A percentile compares a stretch with the other conserved stretches of the same genome.
Evolutionary conservation across 805 yeast species (phyloP).

Genomic region (Candida maris): DNA sequence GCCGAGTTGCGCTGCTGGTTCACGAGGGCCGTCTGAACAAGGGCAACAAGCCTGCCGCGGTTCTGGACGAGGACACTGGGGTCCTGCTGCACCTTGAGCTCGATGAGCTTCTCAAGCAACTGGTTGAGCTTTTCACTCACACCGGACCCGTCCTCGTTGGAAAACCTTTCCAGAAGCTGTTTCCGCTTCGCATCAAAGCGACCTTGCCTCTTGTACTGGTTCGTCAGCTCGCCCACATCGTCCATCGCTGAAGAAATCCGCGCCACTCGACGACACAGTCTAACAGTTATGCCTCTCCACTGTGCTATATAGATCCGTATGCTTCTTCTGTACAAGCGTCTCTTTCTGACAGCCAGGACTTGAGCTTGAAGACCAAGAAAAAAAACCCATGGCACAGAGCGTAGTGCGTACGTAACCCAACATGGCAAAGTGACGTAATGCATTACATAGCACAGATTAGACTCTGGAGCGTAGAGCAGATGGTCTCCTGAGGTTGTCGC

Average conservation of each 20-base stretch:
- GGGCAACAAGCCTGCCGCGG: constrained; percentile 48
- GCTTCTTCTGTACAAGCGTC: no score
- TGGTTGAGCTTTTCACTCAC: constrained; percentile 3
- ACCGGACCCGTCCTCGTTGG: constrained; percentile 35
- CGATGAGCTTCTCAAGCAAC: constrained; percentile 35
- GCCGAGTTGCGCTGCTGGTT: constrained; percentile 16
- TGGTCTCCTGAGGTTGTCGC: no score
- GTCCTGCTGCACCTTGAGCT: constrained; percentile 43
- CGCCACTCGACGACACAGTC: no score
- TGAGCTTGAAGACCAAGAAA: no score
- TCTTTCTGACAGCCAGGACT: no score
- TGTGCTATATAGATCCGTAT: no score
- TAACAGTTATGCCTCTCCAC: no score
- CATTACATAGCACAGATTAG: no score
- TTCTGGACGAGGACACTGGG: constrained; percentile 45
- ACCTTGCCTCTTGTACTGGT: constrained; percentile 46
- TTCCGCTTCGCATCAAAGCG: constrained; percentile 45
- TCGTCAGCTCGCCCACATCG: constrained; percentile 36
- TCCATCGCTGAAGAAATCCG: constrained; percentile 1
- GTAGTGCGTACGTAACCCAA: no score
- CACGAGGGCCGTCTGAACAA: constrained; percentile 50
- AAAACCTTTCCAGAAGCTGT: constrained; percentile 41
- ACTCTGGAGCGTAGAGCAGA: no score
- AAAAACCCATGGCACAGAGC: no score
- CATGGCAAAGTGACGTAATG: no score